These are phyloP conservation scores for Tylopilus sp. DNA, from an alignment of 1,284 basidiomycete species.

Conservation along the genomic window DNA sequence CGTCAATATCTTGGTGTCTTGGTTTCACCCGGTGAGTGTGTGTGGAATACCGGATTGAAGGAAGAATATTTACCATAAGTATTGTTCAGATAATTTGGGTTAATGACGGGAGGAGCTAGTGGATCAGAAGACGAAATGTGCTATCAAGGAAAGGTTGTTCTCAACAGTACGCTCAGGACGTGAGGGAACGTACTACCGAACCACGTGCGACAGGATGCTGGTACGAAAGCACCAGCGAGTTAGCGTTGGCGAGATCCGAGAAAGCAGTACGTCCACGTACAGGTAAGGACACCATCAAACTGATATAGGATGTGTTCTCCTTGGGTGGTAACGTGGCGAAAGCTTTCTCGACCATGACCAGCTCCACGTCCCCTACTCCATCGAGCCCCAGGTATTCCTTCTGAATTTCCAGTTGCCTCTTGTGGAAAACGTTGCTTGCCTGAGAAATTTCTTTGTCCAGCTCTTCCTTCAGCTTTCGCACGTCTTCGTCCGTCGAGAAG, in stretches of 20 bases:
- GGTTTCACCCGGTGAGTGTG: neutral
- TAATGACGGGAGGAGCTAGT: constrained; percentile 11
- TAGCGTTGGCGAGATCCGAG: neutral
- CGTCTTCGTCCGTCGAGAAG: constrained; percentile 12
- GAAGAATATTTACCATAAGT: constrained; percentile 5
- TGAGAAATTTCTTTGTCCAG: constrained; percentile 11
- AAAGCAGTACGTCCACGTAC: constrained; percentile 4
- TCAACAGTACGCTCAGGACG: neutral
- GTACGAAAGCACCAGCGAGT: neutral
- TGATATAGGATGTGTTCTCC: constrained; percentile 17
- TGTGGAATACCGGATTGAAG: neutral
- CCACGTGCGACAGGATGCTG: constrained; percentile 22
- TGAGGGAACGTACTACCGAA: constrained; percentile 14
- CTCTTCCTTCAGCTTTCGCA: constrained; percentile 17
- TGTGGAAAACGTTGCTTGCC: constrained; percentile 10
- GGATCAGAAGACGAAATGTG: constrained; percentile 18
- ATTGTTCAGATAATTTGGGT: constrained; percentile 18
- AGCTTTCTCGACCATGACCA: constrained; percentile 19
- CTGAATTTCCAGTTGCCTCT: constrained; percentile 15
- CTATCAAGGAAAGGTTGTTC: constrained; percentile 1
- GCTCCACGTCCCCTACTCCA: constrained; percentile 17
- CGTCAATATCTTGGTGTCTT: constrained; percentile 19
- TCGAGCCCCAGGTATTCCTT: constrained; percentile 5
- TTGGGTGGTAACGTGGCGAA: constrained; percentile 10
- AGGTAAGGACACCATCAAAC: constrained; percentile 10